Percentiles rank a stretch among this genome's conserved stretches.
Conservation (phyloP, 2,329 filamentous ascomycete species). For the Cladosporium sp. region DNA sequence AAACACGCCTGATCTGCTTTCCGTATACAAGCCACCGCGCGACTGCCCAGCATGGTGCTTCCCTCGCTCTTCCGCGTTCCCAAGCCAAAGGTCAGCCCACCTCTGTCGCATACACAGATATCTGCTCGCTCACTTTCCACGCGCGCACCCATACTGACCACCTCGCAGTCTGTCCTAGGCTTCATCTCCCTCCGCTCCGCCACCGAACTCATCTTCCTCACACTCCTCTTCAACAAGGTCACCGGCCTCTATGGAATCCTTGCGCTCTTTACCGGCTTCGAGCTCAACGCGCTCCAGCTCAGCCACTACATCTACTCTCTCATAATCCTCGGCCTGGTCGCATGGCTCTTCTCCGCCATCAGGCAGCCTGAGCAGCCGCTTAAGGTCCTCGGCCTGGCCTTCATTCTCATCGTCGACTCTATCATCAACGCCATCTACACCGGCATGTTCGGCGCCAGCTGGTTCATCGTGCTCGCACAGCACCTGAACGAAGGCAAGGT, state of each 20-base stretch:
- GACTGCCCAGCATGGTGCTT: slow-evolving; percentile 20
- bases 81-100: slow-evolving; percentile 18
- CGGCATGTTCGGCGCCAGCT: slow-evolving; percentile 74
- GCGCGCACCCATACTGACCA: background rate
- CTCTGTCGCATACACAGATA: slow-evolving; percentile 1
- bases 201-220: slow-evolving; percentile 78
- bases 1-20: background rate
- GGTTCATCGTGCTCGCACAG: slow-evolving; percentile 75
- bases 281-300: slow-evolving; percentile 78
- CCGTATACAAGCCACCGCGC: slow-evolving; percentile 8
- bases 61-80: slow-evolving; percentile 24
- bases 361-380: slow-evolving; percentile 70
- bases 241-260: slow-evolving; percentile 88
- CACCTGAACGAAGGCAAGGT: slow-evolving; percentile 47
- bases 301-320: slow-evolving; percentile 91
- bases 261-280: slow-evolving; percentile 82
- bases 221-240: slow-evolving; percentile 87
- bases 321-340: slow-evolving; percentile 65
- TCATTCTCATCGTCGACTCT: slow-evolving; percentile 82
- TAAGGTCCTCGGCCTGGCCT: slow-evolving; percentile 77
- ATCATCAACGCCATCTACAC: slow-evolving; percentile 81
- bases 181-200: slow-evolving; percentile 84
- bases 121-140: background rate
- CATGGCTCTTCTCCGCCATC: slow-evolving; percentile 75
- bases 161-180: slow-evolving; percentile 73